Evolutionary conservation across 2,329 filamentous ascomycete species (phyloP).

Genomic region (Xylariaceae sp.): DNA sequence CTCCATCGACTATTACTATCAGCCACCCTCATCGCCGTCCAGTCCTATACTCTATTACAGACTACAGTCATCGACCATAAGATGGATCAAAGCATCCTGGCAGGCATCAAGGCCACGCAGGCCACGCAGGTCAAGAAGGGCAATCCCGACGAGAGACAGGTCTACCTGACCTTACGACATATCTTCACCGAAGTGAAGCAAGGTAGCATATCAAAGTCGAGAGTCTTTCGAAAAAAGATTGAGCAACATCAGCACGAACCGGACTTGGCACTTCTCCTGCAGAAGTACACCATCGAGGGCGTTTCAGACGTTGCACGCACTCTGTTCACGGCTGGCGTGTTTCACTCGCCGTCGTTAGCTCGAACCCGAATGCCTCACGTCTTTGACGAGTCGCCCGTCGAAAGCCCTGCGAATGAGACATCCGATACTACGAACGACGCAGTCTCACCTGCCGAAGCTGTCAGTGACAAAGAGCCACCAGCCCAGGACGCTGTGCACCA

Average conservation of each 20-base stretch:
- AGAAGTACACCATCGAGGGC: constrained; percentile 4
- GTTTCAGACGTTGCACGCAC: constrained; percentile 1
- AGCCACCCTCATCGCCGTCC: too few species aligned
- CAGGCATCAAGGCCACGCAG: not conserved
- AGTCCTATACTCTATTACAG: too few species aligned
- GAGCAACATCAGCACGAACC: not conserved
- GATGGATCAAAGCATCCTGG: not conserved
- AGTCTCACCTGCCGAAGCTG: not conserved
- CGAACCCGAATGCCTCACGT: constrained; percentile 9
- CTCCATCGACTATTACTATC: too few species aligned
- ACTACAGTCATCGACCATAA: too few species aligned
- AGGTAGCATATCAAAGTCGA: not conserved
- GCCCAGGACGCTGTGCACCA: too few species aligned
- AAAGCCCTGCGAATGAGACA: constrained; percentile 6
- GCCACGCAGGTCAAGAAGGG: constrained; percentile 8
- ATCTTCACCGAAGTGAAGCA: constrained; percentile 8
- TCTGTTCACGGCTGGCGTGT: constrained; percentile 7
- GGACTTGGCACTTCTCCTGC: constrained; percentile 5
- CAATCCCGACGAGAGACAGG: constrained; percentile 11
- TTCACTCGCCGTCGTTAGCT: constrained; percentile 2
- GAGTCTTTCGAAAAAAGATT: constrained; percentile 5
- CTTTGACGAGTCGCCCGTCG: constrained; percentile 6
- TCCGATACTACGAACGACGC: not conserved
- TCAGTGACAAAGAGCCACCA: not conserved
- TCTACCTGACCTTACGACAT: constrained; percentile 14